Evolutionary conservation across 441 rosid genomes (phyloP).

Genomic region (Raphanus hybrid): DNA sequence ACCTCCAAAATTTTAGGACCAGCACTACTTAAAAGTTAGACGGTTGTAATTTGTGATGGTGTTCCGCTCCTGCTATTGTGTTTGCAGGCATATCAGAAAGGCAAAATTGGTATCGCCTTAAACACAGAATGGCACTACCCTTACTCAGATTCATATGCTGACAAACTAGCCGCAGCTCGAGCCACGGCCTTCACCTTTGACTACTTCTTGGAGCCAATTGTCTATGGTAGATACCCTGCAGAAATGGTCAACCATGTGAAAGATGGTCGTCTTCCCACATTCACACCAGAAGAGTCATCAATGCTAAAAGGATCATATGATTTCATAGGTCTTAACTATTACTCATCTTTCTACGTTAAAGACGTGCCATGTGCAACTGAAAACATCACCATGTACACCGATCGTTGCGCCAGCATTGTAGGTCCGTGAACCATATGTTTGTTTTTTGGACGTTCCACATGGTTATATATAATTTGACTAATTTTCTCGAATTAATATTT

Average conservation of each 20-base stretch:
- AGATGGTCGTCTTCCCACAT: not conserved
- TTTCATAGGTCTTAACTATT: not conserved
- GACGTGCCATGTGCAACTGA: not conserved
- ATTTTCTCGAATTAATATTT: not conserved
- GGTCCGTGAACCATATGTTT: not conserved
- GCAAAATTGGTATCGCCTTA: not conserved
- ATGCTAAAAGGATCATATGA: not conserved
- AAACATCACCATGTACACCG: not conserved
- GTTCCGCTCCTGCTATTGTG: not conserved
- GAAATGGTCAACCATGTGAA: not conserved
- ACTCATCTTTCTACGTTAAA: not conserved
- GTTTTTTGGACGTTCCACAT: too few species aligned
- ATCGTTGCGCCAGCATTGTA: not conserved
- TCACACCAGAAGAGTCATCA: not conserved
- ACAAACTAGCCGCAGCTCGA: not conserved
- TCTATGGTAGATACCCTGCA: not conserved
- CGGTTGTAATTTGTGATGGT: not conserved
- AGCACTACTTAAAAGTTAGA: not conserved
- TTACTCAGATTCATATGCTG: not conserved
- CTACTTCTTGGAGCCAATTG: not conserved
- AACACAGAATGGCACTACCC: constrained; percentile 2
- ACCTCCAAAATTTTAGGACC: not conserved
- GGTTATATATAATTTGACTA: not conserved
- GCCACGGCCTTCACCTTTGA: constrained; percentile 2
- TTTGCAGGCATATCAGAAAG: not conserved